Base-by-base conservation (phyloP, 495 filamentous ascomycete genomes). In the Aspergillus cristatus region DNA sequence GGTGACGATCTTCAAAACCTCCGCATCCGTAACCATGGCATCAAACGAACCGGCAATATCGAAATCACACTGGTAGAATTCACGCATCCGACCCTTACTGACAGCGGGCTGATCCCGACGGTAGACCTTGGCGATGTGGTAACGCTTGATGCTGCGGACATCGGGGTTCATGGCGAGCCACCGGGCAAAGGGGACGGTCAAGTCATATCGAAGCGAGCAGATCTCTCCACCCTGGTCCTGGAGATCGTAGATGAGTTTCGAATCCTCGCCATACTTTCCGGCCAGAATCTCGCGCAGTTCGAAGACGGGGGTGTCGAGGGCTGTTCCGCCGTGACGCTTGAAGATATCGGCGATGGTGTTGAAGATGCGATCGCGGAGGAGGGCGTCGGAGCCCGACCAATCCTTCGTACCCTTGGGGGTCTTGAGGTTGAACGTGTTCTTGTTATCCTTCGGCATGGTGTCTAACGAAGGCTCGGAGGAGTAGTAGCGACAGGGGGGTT, bases 61-160 rank as follows among this genome's bases (percentile, higher is more conserved):
- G 55, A 96, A 94, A 62, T 97, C 90, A 62, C 89, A 95, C 67
- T 97, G 90, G 60, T 93, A 94, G 62, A 98, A 95, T 60, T 98
- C 90, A 42, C 91, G 75, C 83, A 96, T 90, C 5, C 86, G 75
- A 35, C 91, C 91, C 55, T 88, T 88, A 36, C 76, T 81, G 69
- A 91, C 84, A 37, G 83, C 83, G 1, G 82, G 82, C 57, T 86
- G 81, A 60, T 88, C 84, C 52, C 84, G 61, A 41, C 84, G 72
- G 65, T 87, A 90, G 25, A 93, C 86, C 61, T 91, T 91, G 40
- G 84, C 84, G 44, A 91, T 86, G 65, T 89, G 83, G 58, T 90
- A 91, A 18, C 86, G 71, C 60, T 91, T 93, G 58, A 93, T 87
- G 48, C 60, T 74, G 54, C 81, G 76, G 20, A 86, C 65, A 37